Evolutionary conservation across 1,284 basidiomycete genomes (phyloP), one percentile per base, ranked within the genome.

Genomic region (Sporisorium scitamineum): DNA sequence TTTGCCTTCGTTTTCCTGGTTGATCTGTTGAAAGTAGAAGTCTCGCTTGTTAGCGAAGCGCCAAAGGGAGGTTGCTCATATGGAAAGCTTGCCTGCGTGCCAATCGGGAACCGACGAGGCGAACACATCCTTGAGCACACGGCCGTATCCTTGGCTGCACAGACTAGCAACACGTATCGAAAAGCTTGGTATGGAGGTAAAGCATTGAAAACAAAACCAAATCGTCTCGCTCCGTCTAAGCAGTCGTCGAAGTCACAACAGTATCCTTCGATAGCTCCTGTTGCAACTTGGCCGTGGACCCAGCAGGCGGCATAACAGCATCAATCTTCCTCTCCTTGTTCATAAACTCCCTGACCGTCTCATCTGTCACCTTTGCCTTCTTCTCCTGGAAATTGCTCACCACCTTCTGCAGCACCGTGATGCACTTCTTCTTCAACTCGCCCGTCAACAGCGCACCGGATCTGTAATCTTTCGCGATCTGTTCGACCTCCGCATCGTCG

Each of bases 361-460:
- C 94, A 26, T 96, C 94, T 0, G 94, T 92, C 39, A 99, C 88
- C 69, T 89, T 90, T 7, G 91, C 90, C 86, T 92, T 92, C 76
- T 92, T 90, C 93, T 97, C 79, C 54, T 99, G 96, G 89, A 99
- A 99, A 1, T 89, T 90, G 56, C 89, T 89, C 31, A 98, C 93
- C 69, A 98, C 93, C 50, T 89, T 87, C 85, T 97, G 95, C 37
- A 99, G 86, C 61, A 92, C 85, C 57, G 90, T 89, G 72, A 99
- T 98, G 84, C 94, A 97, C 84, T 89, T 91, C 26, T 91, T 91
- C 88, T 99, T 99, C 78, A 99, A 88, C 86, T 99, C 92, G 10
- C 95, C 94, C 0, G 95, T 97, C 61, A 97, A 88, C 70, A 99
- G 86, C 39, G 89, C 90, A 0, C 97, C 97, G 14, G 92, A 90